Conservation (phyloP, 2,329 filamentous ascomycete genomes). For the Biscogniauxia sp. region DNA sequence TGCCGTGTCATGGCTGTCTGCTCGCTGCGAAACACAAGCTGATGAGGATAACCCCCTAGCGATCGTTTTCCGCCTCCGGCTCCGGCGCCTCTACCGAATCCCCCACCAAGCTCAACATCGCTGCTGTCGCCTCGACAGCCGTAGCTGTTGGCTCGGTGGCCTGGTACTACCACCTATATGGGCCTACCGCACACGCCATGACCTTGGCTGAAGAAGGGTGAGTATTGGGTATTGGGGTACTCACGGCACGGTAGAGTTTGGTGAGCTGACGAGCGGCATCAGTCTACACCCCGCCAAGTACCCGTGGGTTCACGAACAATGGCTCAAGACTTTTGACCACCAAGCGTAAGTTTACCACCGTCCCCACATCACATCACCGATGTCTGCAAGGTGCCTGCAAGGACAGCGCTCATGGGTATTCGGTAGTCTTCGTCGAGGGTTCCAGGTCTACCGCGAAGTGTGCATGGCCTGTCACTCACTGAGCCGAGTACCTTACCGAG, state of each 20-base stretch:
- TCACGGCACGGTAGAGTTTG: constrained; percentile 6
- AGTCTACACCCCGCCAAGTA: constrained; percentile 91
- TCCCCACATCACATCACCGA: constrained; percentile 1
- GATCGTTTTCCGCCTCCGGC: constrained; percentile 69
- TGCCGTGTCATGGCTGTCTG: background rate
- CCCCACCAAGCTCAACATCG: constrained; percentile 79
- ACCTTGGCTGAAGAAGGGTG: constrained; percentile 97
- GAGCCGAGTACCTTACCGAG: constrained; percentile 87
- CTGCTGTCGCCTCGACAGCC: constrained; percentile 81
- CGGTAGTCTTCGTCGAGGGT: constrained; percentile 92
- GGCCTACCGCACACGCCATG: constrained; percentile 81
- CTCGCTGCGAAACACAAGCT: constrained; percentile 36
- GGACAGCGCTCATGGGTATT: constrained; percentile 43
- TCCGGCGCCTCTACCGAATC: constrained; percentile 71
- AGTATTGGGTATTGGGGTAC: constrained; percentile 44
- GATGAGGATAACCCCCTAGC: constrained; percentile 43
- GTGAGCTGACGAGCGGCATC: constrained; percentile 20
- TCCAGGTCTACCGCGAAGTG: constrained; percentile 99
- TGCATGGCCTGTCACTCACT: constrained; percentile 98
- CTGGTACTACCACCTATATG: constrained; percentile 98
- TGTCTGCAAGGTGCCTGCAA: constrained; percentile 2
- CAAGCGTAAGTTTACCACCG: constrained; percentile 68
- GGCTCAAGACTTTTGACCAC: constrained; percentile 95
- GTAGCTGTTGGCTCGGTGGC: constrained; percentile 85
- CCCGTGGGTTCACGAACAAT: constrained; percentile 92